These are phyloP conservation scores for Neurospora sp. DNA, from an alignment of 495 filamentous ascomycete species.

Conservation along the genomic window DNA sequence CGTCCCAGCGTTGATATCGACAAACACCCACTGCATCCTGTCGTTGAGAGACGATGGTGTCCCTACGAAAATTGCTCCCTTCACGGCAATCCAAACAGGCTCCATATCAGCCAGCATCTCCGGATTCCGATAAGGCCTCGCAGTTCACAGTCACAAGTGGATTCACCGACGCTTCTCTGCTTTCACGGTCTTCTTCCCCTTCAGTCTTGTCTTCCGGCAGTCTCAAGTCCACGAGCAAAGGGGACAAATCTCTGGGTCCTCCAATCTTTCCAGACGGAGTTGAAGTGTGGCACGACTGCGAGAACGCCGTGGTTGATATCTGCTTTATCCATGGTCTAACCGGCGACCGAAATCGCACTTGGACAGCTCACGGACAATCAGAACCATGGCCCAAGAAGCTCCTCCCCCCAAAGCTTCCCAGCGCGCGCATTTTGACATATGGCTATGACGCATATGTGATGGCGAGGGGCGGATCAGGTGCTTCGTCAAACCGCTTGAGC, in stretches of 20 bases:
- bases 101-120: not conserved
- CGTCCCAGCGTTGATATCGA: not conserved
- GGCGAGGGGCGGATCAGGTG: not conserved
- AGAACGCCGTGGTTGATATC: slow-evolving; percentile 12
- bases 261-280: slow-evolving; percentile 8
- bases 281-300: slow-evolving; percentile 9
- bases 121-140: not conserved
- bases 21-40: not conserved
- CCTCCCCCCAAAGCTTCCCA: slow-evolving; percentile 11
- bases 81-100: not conserved
- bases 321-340: slow-evolving; percentile 24
- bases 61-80: not conserved
- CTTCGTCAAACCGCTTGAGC: slow-evolving; percentile 2
- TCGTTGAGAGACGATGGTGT: not conserved
- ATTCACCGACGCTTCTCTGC: not conserved
- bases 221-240: not conserved
- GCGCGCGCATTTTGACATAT: slow-evolving; percentile 17
- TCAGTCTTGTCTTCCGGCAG: not conserved
- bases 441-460: slow-evolving; percentile 14
- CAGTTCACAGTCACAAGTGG: not conserved
- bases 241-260: not conserved
- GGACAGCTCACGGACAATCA: slow-evolving; percentile 12
- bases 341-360: slow-evolving; percentile 20
- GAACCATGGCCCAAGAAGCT: slow-evolving; percentile 19
- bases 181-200: not conserved